Base-by-base conservation (phyloP, 768 basidiomycete species). In the Podaxis mareebaensis region DNA sequence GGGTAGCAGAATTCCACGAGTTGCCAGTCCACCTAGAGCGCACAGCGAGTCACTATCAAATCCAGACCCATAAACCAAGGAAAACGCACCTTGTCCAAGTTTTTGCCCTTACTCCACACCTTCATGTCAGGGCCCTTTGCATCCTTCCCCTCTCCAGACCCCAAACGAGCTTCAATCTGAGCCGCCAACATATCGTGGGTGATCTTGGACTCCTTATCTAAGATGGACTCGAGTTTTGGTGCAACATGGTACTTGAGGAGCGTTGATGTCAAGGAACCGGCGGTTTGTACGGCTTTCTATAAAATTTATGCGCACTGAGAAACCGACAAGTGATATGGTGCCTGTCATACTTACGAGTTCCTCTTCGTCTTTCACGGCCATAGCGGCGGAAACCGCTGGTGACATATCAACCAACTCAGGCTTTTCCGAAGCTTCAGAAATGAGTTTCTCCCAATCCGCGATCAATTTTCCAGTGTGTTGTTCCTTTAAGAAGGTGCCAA, bases 1-100 rank as follows among this genome's bases (percentile, higher is more conserved):
- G 92, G 86, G 75, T 96, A 98, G 68, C 92, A 92, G 76, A 96
- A 96, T 75, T 99, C 97, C 5, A 91, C 90, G 2, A 88, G 83
- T n/a, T 81, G 78, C 86, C 92, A 96, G 72, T 99, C 95, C 61
- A 95, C 83, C 93, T 97, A 69, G 13, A 63, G 57, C 26, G 65
- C 11, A 44, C 60, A 3, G 61, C 17, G 17, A 52, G 53, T 61
- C 36, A 56, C 10, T 22, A n/a, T 15, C 17, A 15, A 56, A 64
- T 40, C 36, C 48, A 56, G 44, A 55, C 62, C 15, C 58, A 49
- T 20, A 44, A 53, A 6, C 44, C 60, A 28, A 42, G 49, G 42
- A 40, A 58, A 10, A 81, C 91, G 69, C 68, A 95, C 95, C 56
- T 93, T 89, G 61, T 81, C 85, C 38, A 93, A 71, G 5, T 85